phyloP scores from a whole-genome alignment of 768 basidiomycete genomes.

The Cyathus striatus region DNA sequence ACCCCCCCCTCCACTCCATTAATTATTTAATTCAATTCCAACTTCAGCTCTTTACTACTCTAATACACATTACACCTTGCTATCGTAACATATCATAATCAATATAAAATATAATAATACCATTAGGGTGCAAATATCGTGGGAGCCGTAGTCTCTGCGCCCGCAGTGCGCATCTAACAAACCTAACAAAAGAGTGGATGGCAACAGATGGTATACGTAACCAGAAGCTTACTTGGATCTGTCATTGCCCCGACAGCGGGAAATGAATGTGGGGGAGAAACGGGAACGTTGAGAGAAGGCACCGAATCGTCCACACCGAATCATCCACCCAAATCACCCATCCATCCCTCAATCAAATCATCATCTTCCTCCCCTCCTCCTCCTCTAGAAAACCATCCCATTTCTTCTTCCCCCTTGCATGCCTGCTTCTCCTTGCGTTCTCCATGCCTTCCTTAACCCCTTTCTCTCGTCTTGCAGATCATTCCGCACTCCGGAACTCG shows the following conservation, averaged over 20 bases:
- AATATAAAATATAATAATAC: conserved; percentile 11
- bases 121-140: conserved; percentile 36
- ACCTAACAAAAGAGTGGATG: conserved; percentile 41
- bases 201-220: conserved; percentile 49
- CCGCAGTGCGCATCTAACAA: conserved; percentile 38
- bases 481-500: neutral
- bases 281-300: too few species aligned
- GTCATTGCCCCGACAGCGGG: conserved; percentile 29
- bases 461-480: neutral
- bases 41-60: neutral
- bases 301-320: conserved; percentile 13
- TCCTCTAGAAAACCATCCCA: neutral
- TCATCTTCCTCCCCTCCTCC: neutral
- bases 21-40: neutral
- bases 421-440: neutral
- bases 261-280: conserved; percentile 39
- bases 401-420: too few species aligned
- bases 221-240: conserved; percentile 31
- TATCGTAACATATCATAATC: neutral
- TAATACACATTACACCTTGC: neutral
- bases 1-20: neutral
- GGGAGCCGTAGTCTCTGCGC: conserved; percentile 47
- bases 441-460: neutral
- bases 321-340: neutral
- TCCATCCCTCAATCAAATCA: neutral